phyloP scores from a whole-genome alignment of 2,329 filamentous ascomycete species.

The Leptosphaerulina australis region DNA sequence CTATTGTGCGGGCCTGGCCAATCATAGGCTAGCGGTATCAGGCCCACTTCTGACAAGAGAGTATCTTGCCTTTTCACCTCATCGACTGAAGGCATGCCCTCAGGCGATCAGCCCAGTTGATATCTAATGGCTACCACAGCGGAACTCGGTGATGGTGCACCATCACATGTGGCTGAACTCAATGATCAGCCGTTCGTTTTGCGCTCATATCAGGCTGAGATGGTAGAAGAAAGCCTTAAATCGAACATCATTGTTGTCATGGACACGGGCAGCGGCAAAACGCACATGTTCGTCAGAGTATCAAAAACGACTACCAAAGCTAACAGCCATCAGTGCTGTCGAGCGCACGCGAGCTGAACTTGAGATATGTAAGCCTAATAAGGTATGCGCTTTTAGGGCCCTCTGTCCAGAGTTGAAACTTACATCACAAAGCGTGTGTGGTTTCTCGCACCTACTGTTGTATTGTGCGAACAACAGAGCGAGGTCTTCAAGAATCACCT shows the following conservation, averaged over 20 bases:
- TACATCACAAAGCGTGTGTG: conserved; percentile 48
- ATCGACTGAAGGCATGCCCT: not conserved
- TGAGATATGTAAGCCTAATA: conserved; percentile 44
- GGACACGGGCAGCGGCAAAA: conserved; percentile 59
- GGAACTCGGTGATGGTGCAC: conserved; percentile 11
- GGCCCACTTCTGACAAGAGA: not conserved
- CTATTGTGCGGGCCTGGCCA: conserved; percentile 7
- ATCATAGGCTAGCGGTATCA: conserved; percentile 10
- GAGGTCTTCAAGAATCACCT: conserved; percentile 44
- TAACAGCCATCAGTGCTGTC: conserved; percentile 46
- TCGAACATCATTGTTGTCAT: conserved; percentile 57
- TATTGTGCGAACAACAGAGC: conserved; percentile 55
- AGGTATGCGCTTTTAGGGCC: conserved; percentile 35
- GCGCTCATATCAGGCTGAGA: conserved; percentile 57
- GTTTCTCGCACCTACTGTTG: conserved; percentile 55
- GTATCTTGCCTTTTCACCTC: conserved; percentile 1
- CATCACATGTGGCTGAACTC: conserved; percentile 1
- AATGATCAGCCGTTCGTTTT: conserved; percentile 36
- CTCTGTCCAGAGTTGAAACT: conserved; percentile 3
- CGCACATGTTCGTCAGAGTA: conserved; percentile 46
- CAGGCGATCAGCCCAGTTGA: not conserved
- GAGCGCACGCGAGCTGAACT: conserved; percentile 53
- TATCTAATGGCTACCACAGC: conserved; percentile 3
- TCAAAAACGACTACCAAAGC: not conserved
- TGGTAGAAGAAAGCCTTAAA: conserved; percentile 54